Evolutionary conservation across 495 filamentous ascomycete species (phyloP), one percentile per base, ranked within the genome.

Genomic region (Penicillium flavigenum): DNA sequence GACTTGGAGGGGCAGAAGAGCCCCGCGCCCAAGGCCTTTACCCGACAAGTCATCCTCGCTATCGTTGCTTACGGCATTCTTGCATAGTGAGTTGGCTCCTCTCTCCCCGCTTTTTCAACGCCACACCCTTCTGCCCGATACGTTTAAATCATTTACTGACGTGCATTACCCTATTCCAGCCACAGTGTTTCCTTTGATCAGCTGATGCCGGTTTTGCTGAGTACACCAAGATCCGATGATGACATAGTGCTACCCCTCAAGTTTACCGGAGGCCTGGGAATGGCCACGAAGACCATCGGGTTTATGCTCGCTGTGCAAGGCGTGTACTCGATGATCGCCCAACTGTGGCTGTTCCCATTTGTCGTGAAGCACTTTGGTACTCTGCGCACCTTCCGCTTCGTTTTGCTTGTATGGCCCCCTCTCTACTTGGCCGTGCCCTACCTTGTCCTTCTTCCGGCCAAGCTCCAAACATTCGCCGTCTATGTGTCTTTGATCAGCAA

Each of bases 171-270:
- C 42, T 45, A 36, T 72, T 76, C 80, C 73, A 96, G 92, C 49
- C 88, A 91, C 64, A 89, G 88, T 49, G 96, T 98, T 67, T 91
- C 90, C 0, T 96, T 96, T 63, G 94, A 98, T 76, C 88, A 96
- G 67, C 78, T 98, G 32, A 85, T 98, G 61, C 95, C 94, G 0
- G 89, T 97, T 4, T 89, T 98, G 58, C 81, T 98, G 54, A 95
- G 90, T 66, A 92, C 88, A 22, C 82, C 84, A 19, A 72, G 79
- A 44, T 84, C 86, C 20, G 63, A 75, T 50, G 71, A 73, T 36
- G 68, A 75, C 9, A 77, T 83, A 7, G 75, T 81, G 10, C 79
- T 95, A 20, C 92, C 92, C 6, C 89, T 98, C 79, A 87, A 88
- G 62, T 97, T 98, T 66, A 85, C 83, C 6, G 91, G 91, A 51